Conservation (phyloP, 73 alveolate genomes). For the Urostyla sp. region DNA sequence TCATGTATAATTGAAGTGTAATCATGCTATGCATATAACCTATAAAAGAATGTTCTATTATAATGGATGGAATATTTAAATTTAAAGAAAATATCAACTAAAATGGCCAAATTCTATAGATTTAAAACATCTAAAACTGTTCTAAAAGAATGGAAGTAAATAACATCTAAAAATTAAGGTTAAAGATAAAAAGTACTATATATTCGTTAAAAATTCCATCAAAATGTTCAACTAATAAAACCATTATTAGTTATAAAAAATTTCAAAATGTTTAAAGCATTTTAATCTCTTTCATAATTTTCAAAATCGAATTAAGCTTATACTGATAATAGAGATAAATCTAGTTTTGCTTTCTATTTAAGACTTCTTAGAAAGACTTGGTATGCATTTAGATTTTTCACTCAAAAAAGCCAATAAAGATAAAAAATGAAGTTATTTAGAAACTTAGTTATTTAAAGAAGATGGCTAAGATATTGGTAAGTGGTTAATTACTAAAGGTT, state of each 20-base stretch:
- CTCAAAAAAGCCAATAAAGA: background rate
- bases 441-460: background rate
- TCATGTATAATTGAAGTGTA: background rate
- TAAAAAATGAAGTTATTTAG: background rate
- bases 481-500: background rate
- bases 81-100: conserved; percentile 21
- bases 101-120: conserved; percentile 35
- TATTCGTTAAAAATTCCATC: background rate
- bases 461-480: background rate
- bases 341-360: background rate
- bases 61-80: conserved; percentile 16
- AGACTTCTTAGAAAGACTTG: conserved; percentile 4
- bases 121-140: conserved; percentile 6
- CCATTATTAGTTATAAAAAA: conserved; percentile 33
- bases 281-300: conserved; percentile 4
- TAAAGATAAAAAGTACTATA: background rate
- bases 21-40: background rate
- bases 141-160: background rate
- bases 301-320: conserved; percentile 10
- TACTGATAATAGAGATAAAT: conserved; percentile 5
- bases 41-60: background rate
- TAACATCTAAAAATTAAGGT: background rate
- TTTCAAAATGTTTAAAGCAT: background rate
- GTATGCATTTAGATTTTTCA: background rate
- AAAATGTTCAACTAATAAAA: background rate